Conservation (phyloP, 2,329 filamentous ascomycete species). For the Xylaria sp. region DNA sequence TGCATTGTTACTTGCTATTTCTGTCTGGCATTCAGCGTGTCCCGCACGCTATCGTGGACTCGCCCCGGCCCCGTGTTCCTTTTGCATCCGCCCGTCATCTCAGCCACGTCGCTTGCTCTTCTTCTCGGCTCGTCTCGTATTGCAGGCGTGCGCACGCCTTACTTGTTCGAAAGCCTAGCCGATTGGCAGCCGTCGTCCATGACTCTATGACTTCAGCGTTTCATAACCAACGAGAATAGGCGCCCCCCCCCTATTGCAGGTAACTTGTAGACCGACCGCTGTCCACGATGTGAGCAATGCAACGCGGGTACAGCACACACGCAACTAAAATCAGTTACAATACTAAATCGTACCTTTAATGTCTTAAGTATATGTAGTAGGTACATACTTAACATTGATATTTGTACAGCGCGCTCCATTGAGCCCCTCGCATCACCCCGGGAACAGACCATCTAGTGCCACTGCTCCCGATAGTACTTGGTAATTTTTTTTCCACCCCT, state of each 20-base stretch:
- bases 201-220: not conserved
- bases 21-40: not conserved
- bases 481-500: too few relatives aligned
- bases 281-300: conserved; percentile 14
- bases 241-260: too few relatives aligned
- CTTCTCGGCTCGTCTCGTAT: conserved; percentile 25
- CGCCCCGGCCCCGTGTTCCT: conserved; percentile 10
- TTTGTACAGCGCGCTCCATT: not conserved
- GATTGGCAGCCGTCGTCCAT: conserved; percentile 15
- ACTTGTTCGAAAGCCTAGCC: conserved; percentile 7
- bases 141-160: conserved; percentile 20
- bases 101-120: conserved; percentile 24
- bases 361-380: too few relatives aligned
- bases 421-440: too few relatives aligned
- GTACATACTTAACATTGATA: too few relatives aligned
- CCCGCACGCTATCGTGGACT: not conserved
- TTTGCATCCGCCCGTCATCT: conserved; percentile 8
- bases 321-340: conserved; percentile 2
- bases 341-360: too few relatives aligned
- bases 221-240: conserved; percentile 4
- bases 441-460: too few relatives aligned
- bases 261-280: conserved; percentile 1
- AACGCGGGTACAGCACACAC: not conserved
- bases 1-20: not conserved
- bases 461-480: too few relatives aligned